Base-by-base conservation (phyloP, 495 filamentous ascomycete genomes). In the Xylaria palmicola region DNA sequence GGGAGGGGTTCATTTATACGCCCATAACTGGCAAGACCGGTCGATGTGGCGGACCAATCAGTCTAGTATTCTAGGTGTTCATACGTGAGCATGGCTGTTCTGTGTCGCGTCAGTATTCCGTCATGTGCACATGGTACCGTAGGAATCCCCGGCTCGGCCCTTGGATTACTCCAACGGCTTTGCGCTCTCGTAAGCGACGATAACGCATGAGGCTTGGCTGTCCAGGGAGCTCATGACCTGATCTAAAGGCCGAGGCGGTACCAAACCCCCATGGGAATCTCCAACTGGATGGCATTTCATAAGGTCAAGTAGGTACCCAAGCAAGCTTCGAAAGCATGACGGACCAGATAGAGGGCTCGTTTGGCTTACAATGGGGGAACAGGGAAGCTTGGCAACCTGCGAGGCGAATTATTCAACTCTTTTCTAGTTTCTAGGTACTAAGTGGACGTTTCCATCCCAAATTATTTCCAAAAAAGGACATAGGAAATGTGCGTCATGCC, bases 401-500 rank as follows among this genome's bases (percentile, higher is more conserved):
- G 48, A 40, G 37, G 22, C 40, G 27, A 44, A 60, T 52, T 36
- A 45, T 60, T 34, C 27, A 60, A 20, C 37, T 36, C 17, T 5
- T 39, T 10, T 26, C 30, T 27, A 29, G 13, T 43, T 53, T 32
- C 29, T 53, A 32, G 48, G 37, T 45, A 36, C 37, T 15, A 30
- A 32, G 30, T 53, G 29, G 29, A 52, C 48, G 19, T 13, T 27
- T 17, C 45, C 1, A 29, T 41, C 37, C 24, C 29, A 17, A 27
- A 32, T 49, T 41, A 41, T 24, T 40, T 59, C 41, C 5, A 30
- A 41, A 22, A n/a, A 8, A 20, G 41, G n/a, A 59, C 56, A 59
- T 50, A 49, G 12, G 44, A 58, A 50, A 30, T 27, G 15, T 41
- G 56, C 34, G 34, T 50, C 55, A 41, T 59, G 56, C 56, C 34